phyloP scores from a whole-genome alignment of 202 grass and related monocot genomes.

The Hordeum pubiflorum region DNA sequence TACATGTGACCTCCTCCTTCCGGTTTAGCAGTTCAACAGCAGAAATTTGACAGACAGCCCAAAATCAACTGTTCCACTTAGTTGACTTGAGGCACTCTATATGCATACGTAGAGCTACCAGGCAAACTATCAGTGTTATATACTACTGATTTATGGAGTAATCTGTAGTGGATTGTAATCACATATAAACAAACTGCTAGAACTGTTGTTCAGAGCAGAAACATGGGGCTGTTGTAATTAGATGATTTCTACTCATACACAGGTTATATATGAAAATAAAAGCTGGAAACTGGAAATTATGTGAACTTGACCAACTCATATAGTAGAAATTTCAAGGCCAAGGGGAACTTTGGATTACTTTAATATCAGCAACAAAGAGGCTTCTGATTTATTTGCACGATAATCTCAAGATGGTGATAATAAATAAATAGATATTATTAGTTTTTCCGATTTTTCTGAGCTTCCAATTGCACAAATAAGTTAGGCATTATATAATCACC shows the following conservation, averaged over 20 bases:
- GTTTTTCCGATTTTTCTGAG: too few relatives aligned
- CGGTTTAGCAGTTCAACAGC: background rate
- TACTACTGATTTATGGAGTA: background rate
- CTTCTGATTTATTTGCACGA: background rate
- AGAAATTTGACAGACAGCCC: background rate
- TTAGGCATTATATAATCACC: background rate
- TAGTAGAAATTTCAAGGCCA: background rate
- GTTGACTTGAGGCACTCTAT: too few relatives aligned
- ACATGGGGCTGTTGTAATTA: background rate
- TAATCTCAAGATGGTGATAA: too few relatives aligned
- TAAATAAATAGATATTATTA: too few relatives aligned
- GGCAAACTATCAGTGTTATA: too few relatives aligned
- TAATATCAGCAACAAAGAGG: background rate
- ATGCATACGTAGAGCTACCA: too few relatives aligned
- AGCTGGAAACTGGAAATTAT: background rate
- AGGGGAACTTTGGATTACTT: background rate
- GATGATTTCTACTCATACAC: background rate
- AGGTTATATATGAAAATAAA: background rate
- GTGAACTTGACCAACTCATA: background rate
- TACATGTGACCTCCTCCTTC: background rate
- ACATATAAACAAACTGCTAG: background rate
- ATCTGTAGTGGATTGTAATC: background rate
- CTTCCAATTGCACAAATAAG: background rate
- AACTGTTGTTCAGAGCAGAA: background rate
- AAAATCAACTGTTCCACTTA: background rate